Evolutionary conservation across 2,329 filamentous ascomycete species (phyloP).

Genomic region (Chaetomium sp.): DNA sequence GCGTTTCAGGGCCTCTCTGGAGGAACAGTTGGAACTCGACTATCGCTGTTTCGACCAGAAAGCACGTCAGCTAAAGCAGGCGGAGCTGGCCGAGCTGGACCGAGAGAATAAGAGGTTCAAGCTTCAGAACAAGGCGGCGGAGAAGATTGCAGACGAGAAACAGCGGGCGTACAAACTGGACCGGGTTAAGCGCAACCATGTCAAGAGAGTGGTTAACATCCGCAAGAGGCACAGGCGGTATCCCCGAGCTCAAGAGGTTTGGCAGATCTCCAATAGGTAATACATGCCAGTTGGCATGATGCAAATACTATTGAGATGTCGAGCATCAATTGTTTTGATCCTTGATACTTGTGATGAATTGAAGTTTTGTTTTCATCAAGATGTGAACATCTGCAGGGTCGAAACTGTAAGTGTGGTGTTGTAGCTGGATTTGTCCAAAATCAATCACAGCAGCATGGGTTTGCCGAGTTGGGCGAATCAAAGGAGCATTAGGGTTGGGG

Average conservation of each 20-base stretch:
- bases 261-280: not conserved
- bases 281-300: not conserved
- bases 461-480: not conserved
- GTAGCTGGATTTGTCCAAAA: not conserved
- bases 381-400: not conserved
- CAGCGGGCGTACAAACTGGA: not conserved
- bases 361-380: not conserved
- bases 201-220: not conserved
- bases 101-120: not conserved
- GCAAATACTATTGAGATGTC: not conserved
- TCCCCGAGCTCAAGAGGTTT: not conserved
- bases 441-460: not conserved
- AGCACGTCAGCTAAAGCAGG: not conserved
- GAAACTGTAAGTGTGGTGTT: not conserved
- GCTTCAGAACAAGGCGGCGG: not conserved
- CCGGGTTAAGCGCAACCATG: not conserved
- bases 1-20: not conserved
- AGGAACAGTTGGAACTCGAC: not conserved
- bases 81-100: not conserved
- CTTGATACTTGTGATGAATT: not conserved
- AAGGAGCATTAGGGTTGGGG: not conserved
- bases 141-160: not conserved
- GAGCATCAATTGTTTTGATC: not conserved
- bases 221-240: not conserved
- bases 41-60: not conserved